Conservation (phyloP, 441 rosid species). For the Pelargonium cotyledonis region DNA sequence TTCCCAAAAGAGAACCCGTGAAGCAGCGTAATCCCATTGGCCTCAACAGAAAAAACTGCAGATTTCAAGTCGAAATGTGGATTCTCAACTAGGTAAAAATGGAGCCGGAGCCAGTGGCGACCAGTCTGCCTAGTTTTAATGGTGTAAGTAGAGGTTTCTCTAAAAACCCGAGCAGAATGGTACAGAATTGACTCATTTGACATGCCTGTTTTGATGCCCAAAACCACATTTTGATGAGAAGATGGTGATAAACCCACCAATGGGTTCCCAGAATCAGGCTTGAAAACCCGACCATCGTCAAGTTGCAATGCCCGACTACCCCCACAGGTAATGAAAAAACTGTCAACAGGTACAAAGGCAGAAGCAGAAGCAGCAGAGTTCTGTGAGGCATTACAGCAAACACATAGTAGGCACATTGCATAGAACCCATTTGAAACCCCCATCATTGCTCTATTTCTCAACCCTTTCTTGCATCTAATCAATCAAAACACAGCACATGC, state of each 20-base stretch:
- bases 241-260: slow-evolving; percentile 13
- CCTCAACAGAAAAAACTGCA: slow-evolving; percentile 22
- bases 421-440: not conserved
- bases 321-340: slow-evolving; percentile 22
- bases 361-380: slow-evolving; percentile 1
- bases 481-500: not conserved
- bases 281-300: slow-evolving; percentile 19
- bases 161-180: slow-evolving; percentile 25
- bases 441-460: not conserved
- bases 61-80: slow-evolving; percentile 20
- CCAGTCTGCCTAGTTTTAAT: slow-evolving; percentile 23
- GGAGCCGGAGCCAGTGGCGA: slow-evolving; percentile 30
- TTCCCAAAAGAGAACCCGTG: slow-evolving; percentile 14
- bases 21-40: slow-evolving; percentile 20
- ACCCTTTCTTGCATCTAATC: not conserved
- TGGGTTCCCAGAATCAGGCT: slow-evolving; percentile 15
- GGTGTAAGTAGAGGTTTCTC: slow-evolving; percentile 16
- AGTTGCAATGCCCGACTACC: slow-evolving; percentile 15
- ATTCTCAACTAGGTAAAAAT: slow-evolving; percentile 21
- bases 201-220: not conserved
- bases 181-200: slow-evolving; percentile 19
- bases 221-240: slow-evolving; percentile 8
- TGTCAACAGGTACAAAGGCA: slow-evolving; percentile 15
- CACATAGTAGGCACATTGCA: slow-evolving; percentile 6
- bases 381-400: not conserved